Evolutionary conservation across 805 yeast genomes (phyloP).

Genomic region (Metschnikowia matae): DNA sequence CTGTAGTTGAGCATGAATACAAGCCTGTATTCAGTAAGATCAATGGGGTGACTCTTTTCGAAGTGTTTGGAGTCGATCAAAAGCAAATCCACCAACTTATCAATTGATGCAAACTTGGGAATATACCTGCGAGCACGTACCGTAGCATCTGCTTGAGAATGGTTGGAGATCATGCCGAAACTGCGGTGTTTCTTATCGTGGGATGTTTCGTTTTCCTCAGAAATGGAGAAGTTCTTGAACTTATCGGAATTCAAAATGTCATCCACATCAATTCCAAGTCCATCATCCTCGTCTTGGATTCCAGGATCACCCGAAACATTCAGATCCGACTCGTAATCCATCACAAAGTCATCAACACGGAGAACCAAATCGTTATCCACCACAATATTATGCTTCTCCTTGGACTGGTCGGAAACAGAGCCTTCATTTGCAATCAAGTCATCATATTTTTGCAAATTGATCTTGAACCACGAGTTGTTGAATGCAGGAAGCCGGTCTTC

Average conservation of each 20-base stretch:
- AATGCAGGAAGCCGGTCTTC: slow-evolving; percentile 29
- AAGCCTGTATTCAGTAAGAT: slow-evolving; percentile 38
- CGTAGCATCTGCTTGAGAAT: slow-evolving; percentile 2
- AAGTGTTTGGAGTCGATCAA: slow-evolving; percentile 66
- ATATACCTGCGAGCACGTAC: slow-evolving; percentile 17
- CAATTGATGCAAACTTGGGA: slow-evolving; percentile 57
- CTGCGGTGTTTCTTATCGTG: slow-evolving; percentile 16
- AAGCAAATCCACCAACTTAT: slow-evolving; percentile 72
- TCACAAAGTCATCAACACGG: slow-evolving; percentile 21
- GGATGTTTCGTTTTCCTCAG: slow-evolving; percentile 14
- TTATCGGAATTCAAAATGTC: slow-evolving; percentile 39
- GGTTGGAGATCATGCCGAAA: slow-evolving; percentile 20
- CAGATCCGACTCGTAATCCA: background rate
- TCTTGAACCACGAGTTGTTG: slow-evolving; percentile 33
- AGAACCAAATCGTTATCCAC: slow-evolving; percentile 18
- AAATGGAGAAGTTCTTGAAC: slow-evolving; percentile 26
- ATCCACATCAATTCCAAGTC: slow-evolving; percentile 42
- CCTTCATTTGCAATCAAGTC: slow-evolving; percentile 18
- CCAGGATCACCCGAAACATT: background rate
- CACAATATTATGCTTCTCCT: slow-evolving; percentile 22
- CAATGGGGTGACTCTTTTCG: slow-evolving; percentile 34
- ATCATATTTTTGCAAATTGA: slow-evolving; percentile 33
- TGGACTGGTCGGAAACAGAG: background rate
- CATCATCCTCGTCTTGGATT: slow-evolving; percentile 23
- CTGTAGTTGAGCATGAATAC: slow-evolving; percentile 41